These are phyloP conservation scores for Septoria petroselini DNA, from an alignment of 2,329 filamentous ascomycete species.

Conservation along the genomic window DNA sequence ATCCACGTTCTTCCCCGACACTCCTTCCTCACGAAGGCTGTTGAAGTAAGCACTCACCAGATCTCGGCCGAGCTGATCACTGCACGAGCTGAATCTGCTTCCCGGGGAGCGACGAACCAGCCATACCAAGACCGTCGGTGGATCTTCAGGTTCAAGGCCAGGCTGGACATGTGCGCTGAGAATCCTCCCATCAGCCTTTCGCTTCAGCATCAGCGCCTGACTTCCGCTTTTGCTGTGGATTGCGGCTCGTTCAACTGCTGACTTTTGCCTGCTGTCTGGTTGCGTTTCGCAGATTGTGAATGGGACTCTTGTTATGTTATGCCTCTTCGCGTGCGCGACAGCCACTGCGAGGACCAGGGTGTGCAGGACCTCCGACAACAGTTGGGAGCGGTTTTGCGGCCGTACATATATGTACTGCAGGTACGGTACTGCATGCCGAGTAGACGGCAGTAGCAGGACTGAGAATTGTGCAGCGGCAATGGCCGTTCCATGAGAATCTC, in stretches of 20 bases:
- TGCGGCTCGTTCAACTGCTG: slow-evolving; percentile 12
- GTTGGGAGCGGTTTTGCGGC: slow-evolving; percentile 23
- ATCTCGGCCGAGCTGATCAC: background rate
- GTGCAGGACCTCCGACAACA: slow-evolving; percentile 28
- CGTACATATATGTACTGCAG: slow-evolving; percentile 30
- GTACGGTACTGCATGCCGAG: slow-evolving; percentile 24
- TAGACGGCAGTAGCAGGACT: slow-evolving; percentile 17
- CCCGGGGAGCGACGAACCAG: slow-evolving; percentile 24
- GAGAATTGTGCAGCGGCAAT: slow-evolving; percentile 30
- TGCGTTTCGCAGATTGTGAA: slow-evolving; percentile 30
- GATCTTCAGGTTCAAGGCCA: slow-evolving; percentile 23
- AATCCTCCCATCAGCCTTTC: slow-evolving; percentile 8
- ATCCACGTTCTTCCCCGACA: slow-evolving; percentile 24
- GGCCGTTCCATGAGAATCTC: slow-evolving; percentile 21
- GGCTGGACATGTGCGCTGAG: slow-evolving; percentile 28
- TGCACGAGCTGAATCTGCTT: background rate
- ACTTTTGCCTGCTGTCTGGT: slow-evolving; percentile 16
- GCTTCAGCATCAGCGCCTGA: slow-evolving; percentile 24
- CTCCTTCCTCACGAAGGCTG: slow-evolving; percentile 26
- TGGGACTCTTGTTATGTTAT: slow-evolving; percentile 18
- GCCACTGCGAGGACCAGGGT: slow-evolving; percentile 26
- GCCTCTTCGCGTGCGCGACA: too few species aligned
- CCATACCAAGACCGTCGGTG: slow-evolving; percentile 29
- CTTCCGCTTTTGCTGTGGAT: slow-evolving; percentile 28
- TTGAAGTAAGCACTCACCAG: slow-evolving; percentile 26